Evolutionary conservation across 1,139 yeast genomes (phyloP), one percentile per base, ranked within the genome.

Genomic region (Arxiozyma slooffiae): DNA sequence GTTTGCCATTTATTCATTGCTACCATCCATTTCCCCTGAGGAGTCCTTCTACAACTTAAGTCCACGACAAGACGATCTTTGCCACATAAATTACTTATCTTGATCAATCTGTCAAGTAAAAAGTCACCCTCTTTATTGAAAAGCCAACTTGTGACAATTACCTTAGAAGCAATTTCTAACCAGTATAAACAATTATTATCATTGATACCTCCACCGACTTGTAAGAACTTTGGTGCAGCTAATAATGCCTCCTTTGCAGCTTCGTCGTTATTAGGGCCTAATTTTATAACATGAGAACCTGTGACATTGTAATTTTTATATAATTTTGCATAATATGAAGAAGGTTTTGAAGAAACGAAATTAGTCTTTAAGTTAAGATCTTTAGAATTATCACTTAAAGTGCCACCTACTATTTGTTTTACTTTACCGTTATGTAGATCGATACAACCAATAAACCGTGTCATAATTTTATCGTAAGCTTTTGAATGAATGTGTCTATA

Each of bases 1-100:
- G 94, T 86, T 68, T 90, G 97, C 98, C 98, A 92, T 67, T 90
- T 85, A 68, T 94, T 89, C 81, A 89, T 92, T 5, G 97, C 97
- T 7, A 94, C 97, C 23, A 82, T 78, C 98, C 98, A 92, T 3
- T 60, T 66, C 3, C 69, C 72, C 1, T 60, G 61, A 7, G 60
- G 55, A 2, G 74, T 73, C 37, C 77, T 74, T 51, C 96, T 75
- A 65, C 97, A 90, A 64, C 97, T 88, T 59, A 90, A 74, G 67
- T 92, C 97, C 48, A 89, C 85, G n/a, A 89, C 87, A n/a, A 92
- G 69, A 47, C 77, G 71, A 2, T 80, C 76, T 52, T 75, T 79
- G 0, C 96, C 66, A 50, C 69, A 65, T 20, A 56, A 44, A 4
- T 48, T n/a, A 17, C 58, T 55, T n/a, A 66, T 38, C 18, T 49